Conservation (phyloP, 2,329 filamentous ascomycete genomes). For the Nothophaeocryptopus gaeumannii region DNA sequence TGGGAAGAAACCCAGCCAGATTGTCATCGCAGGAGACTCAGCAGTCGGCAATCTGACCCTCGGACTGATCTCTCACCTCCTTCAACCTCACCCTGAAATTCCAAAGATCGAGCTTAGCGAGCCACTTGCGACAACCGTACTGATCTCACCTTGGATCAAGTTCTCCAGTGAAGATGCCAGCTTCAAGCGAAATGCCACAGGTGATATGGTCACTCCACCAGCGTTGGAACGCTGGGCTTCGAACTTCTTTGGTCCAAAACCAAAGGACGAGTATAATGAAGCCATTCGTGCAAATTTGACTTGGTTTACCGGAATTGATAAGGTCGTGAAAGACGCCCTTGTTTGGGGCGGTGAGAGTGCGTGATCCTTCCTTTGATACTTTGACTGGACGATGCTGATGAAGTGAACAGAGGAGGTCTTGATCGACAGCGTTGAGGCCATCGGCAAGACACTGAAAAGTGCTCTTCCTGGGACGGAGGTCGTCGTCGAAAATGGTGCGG, state of each 20-base stretch:
- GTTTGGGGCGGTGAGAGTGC: conserved; percentile 52
- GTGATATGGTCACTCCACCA: conserved; percentile 49
- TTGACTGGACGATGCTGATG: not conserved
- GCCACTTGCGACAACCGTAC: conserved; percentile 50
- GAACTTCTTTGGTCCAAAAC: conserved; percentile 44
- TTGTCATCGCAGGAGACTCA: conserved; percentile 53
- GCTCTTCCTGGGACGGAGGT: conserved; percentile 37
- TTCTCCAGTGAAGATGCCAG: conserved; percentile 48
- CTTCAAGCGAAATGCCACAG: conserved; percentile 47
- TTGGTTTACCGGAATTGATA: conserved; percentile 54
- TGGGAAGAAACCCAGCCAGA: conserved; percentile 36
- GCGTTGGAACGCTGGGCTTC: conserved; percentile 47
- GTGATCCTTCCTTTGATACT: not conserved
- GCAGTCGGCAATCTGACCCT: conserved; percentile 53
- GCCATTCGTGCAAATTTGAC: conserved; percentile 46
- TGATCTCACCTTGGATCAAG: conserved; percentile 59
- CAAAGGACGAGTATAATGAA: conserved; percentile 54
- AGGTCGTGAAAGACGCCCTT: conserved; percentile 45
- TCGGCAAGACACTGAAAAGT: conserved; percentile 48
- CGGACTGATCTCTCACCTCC: conserved; percentile 49
- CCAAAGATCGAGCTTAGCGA: conserved; percentile 38
- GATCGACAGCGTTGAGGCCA: conserved; percentile 54
- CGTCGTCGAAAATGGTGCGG: conserved; percentile 37
- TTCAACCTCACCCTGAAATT: conserved; percentile 55
- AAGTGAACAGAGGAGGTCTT: conserved; percentile 48